These are phyloP conservation scores for Aspergillus chevalieri DNA, from an alignment of 2,329 filamentous ascomycete species.

Conservation along the genomic window DNA sequence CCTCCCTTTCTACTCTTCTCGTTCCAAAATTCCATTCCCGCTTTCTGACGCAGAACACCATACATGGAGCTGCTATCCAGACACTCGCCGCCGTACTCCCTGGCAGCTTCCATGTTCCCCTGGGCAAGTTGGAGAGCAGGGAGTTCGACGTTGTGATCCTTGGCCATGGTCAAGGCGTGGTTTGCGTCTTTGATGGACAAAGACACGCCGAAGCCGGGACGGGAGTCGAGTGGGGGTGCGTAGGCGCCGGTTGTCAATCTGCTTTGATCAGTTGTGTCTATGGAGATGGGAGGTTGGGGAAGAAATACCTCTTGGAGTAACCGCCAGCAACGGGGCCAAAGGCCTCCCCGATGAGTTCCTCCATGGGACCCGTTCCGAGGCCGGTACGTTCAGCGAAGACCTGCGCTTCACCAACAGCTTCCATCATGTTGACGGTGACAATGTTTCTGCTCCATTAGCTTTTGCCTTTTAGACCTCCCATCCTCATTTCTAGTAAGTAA, in stretches of 20 bases:
- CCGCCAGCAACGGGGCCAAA: constrained; percentile 39
- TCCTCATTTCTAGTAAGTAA: too few species aligned
- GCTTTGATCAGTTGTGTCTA: neutral
- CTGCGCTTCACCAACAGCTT: constrained; percentile 41
- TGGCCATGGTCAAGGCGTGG: constrained; percentile 29
- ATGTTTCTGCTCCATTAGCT: constrained; percentile 30
- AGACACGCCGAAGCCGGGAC: constrained; percentile 33
- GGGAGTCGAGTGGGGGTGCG: constrained; percentile 30
- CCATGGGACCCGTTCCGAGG: constrained; percentile 37
- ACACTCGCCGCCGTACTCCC: constrained; percentile 32
- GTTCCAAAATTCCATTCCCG: constrained; percentile 34
- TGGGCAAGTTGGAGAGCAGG: constrained; percentile 30
- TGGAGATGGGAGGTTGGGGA: neutral
- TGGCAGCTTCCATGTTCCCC: constrained; percentile 30
- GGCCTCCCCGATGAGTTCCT: constrained; percentile 39
- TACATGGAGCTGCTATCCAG: constrained; percentile 37
- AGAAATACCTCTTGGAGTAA: constrained; percentile 35
- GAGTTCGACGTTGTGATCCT: constrained; percentile 25
- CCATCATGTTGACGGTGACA: constrained; percentile 40
- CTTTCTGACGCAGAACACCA: constrained; percentile 29
- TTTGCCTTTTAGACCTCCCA: too few species aligned
- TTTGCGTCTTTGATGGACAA: constrained; percentile 34
- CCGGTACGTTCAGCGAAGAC: constrained; percentile 44
- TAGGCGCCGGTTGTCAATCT: constrained; percentile 41
- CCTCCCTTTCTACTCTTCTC: constrained; percentile 28